These are phyloP conservation scores for Elsinoe australis DNA, from an alignment of 2,329 filamentous ascomycete genomes.

Conservation along the genomic window DNA sequence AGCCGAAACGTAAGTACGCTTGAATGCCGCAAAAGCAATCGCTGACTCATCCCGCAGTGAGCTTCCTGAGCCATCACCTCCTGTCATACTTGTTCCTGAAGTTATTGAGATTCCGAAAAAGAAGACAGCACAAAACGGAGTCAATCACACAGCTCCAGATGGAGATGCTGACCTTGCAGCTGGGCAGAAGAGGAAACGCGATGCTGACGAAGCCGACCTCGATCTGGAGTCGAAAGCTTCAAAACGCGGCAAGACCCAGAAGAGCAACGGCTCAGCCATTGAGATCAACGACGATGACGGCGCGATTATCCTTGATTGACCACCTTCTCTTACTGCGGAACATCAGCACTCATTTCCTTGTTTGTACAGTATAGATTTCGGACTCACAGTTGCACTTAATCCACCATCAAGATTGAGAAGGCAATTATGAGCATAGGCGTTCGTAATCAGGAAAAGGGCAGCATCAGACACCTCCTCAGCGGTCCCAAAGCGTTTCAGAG, in stretches of 20 bases:
- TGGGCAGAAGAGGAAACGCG: constrained; percentile 38
- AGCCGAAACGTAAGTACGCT: constrained; percentile 17
- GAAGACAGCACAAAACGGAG: constrained; percentile 14
- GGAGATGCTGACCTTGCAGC: neutral
- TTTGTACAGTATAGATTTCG: constrained; percentile 1
- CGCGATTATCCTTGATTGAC: constrained; percentile 28
- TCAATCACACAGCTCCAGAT: too few relatives aligned
- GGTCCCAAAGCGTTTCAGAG: constrained; percentile 38
- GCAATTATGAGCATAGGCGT: constrained; percentile 80
- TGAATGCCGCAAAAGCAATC: neutral
- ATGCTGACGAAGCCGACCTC: constrained; percentile 36
- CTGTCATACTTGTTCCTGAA: constrained; percentile 18
- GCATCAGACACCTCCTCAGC: constrained; percentile 45
- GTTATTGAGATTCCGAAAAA: constrained; percentile 19
- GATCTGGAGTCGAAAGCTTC: constrained; percentile 29
- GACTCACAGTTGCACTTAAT: constrained; percentile 51
- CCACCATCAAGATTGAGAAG: constrained; percentile 81
- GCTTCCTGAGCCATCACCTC: neutral
- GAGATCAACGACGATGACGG: constrained; percentile 32
- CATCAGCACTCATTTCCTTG: constrained; percentile 9
- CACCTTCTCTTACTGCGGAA: neutral
- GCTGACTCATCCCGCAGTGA: constrained; percentile 10
- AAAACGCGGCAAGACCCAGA: constrained; percentile 36
- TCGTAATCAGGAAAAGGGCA: constrained; percentile 49
- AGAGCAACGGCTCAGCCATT: constrained; percentile 28